Conservation (phyloP, 75 land plant species). For the Azolla pinnata region DNA sequence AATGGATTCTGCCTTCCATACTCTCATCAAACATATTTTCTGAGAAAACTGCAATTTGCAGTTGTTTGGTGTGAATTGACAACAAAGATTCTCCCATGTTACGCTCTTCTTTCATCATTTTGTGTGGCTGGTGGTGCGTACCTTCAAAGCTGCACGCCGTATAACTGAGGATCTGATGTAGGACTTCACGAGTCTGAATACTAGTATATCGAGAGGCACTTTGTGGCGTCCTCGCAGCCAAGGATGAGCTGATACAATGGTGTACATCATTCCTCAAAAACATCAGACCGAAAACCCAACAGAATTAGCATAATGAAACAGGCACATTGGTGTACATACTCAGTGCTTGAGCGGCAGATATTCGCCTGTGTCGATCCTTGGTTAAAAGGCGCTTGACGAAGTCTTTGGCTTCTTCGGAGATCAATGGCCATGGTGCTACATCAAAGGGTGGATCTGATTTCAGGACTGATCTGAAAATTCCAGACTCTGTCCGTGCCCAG, state of each 20-base stretch:
- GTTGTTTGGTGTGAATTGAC: background rate
- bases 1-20: no score
- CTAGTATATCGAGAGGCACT: slow-evolving; percentile 72
- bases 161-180: slow-evolving; percentile 75
- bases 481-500: slow-evolving; percentile 95
- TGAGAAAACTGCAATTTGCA: no score
- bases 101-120: background rate
- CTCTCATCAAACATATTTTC: no score
- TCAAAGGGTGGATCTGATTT: slow-evolving; percentile 57
- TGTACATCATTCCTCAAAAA: no score
- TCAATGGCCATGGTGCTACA: slow-evolving; percentile 57
- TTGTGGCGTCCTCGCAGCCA: slow-evolving; percentile 61
- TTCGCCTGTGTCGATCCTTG: slow-evolving; percentile 45
- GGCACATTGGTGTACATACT: slow-evolving; percentile 27
- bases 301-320: no score
- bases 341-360: slow-evolving; percentile 55
- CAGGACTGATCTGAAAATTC: slow-evolving; percentile 54
- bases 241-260: slow-evolving; percentile 70
- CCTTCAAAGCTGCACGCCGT: slow-evolving; percentile 82
- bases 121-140: slow-evolving; percentile 8
- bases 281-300: no score
- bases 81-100: background rate
- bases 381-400: slow-evolving; percentile 49
- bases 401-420: slow-evolving; percentile 51
- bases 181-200: slow-evolving; percentile 70